phyloP scores from a whole-genome alignment of 352 stramenopile genomes.

The Globisporangium emineosum region DNA sequence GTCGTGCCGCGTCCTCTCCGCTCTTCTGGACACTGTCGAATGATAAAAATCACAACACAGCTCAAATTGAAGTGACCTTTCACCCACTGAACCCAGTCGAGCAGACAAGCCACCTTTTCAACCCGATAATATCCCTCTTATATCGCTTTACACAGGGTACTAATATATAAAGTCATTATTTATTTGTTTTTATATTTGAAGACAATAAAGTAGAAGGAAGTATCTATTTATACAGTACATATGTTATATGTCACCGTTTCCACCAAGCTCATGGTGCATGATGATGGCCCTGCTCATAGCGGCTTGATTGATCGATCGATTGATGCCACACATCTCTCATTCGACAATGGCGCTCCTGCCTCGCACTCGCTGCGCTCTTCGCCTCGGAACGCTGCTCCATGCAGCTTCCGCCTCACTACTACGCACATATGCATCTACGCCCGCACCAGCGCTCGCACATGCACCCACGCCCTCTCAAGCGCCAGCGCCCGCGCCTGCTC shows the following conservation, averaged over 20 bases:
- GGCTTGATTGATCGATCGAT: too few relatives aligned
- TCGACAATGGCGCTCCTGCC: conserved; percentile 8
- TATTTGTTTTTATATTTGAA: neutral
- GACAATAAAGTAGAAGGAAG: neutral
- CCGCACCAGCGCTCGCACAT: neutral
- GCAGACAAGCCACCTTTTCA: neutral
- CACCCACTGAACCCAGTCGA: neutral
- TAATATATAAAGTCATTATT: neutral
- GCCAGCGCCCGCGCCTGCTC: neutral
- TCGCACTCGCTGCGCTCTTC: neutral
- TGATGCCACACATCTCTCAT: too few relatives aligned
- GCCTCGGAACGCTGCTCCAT: neutral
- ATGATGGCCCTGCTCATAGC: too few relatives aligned
- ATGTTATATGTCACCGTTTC: neutral
- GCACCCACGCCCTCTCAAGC: neutral
- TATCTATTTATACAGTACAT: neutral
- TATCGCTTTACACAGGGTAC: neutral
- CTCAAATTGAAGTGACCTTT: conserved; percentile 11
- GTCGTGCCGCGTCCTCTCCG: neutral
- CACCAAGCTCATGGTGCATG: too few relatives aligned
- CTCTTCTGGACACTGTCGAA: neutral
- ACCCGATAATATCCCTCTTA: neutral
- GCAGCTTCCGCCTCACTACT: neutral
- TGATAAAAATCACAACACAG: neutral
- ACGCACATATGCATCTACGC: neutral